Evolutionary conservation across 495 filamentous ascomycete species (phyloP).

Genomic region (Friedmanniomyces endolithicus): DNA sequence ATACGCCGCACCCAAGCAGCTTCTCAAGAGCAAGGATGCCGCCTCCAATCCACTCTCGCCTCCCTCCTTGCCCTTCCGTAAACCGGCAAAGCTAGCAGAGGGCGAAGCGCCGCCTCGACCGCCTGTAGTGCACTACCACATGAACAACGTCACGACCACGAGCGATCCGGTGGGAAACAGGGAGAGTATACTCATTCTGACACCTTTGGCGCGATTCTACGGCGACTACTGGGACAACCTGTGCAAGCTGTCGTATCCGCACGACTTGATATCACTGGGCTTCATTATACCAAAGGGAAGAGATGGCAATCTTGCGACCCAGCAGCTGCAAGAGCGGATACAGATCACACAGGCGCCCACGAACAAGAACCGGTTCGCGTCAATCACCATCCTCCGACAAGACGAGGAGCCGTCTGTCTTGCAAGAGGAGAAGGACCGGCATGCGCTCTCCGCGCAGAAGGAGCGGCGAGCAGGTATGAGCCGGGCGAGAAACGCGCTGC

Average conservation of each 20-base stretch:
- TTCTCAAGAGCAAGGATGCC: constrained; percentile 41
- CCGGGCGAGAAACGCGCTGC: constrained; percentile 77
- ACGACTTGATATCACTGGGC: constrained; percentile 85
- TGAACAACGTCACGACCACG: constrained; percentile 84
- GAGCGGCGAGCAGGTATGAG: constrained; percentile 77
- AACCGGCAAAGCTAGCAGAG: constrained; percentile 37
- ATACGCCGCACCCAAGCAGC: constrained; percentile 2
- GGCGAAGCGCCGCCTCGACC: constrained; percentile 51
- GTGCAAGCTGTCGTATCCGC: constrained; percentile 71
- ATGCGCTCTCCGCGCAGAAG: constrained; percentile 83
- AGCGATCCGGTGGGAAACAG: constrained; percentile 56
- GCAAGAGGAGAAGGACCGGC: constrained; percentile 77
- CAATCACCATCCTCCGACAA: constrained; percentile 85
- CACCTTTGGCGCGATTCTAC: constrained; percentile 86
- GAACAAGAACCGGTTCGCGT: constrained; percentile 71
- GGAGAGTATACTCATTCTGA: constrained; percentile 83
- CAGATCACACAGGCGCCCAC: constrained; percentile 68
- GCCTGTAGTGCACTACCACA: constrained; percentile 86
- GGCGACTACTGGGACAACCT: constrained; percentile 92
- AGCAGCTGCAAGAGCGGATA: constrained; percentile 71
- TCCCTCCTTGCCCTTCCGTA: constrained; percentile 70
- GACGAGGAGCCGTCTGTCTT: constrained; percentile 83
- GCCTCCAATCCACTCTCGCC: constrained; percentile 67
- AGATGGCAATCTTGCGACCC: constrained; percentile 73
- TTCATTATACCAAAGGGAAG: constrained; percentile 90